Percentiles rank a stretch among this genome's conserved stretches.
Conservation (phyloP, 495 filamentous ascomycete species). For the Lophiotrema nucula region DNA sequence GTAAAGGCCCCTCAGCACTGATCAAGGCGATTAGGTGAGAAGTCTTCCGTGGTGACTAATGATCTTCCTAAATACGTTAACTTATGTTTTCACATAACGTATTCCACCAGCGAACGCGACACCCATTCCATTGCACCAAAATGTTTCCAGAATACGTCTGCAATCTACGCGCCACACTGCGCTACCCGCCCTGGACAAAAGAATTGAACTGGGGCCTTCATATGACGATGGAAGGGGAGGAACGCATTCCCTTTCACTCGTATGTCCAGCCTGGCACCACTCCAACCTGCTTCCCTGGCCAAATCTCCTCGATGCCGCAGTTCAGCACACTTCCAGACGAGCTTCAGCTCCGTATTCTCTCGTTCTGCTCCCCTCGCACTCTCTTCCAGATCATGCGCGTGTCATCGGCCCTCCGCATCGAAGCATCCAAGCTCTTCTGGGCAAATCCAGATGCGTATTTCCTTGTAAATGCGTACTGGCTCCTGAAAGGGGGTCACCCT, state of each 20-base stretch:
- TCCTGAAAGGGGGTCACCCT: constrained; percentile 5
- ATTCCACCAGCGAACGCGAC: too few relatives aligned
- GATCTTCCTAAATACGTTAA: too few relatives aligned
- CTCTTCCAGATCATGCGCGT: constrained; percentile 14
- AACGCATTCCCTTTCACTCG: constrained; percentile 5
- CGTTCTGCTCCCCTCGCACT: constrained; percentile 4
- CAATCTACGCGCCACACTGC: constrained; percentile 9
- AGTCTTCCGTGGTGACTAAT: too few relatives aligned
- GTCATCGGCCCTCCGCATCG: constrained; percentile 1
- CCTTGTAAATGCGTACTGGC: constrained; percentile 3
- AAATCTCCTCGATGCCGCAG: not conserved
- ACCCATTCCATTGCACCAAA: not conserved
- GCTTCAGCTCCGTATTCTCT: constrained; percentile 9
- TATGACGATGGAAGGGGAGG: not conserved
- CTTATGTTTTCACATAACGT: too few relatives aligned
- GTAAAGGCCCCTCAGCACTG: too few relatives aligned
- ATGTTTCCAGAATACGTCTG: constrained; percentile 2
- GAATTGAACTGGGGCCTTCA: constrained; percentile 10
- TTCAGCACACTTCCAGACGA: constrained; percentile 7
- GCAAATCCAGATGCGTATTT: constrained; percentile 3
- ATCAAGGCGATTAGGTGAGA: too few relatives aligned
- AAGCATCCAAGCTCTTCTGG: constrained; percentile 12
- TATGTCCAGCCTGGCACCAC: not conserved
- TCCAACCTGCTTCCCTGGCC: not conserved
- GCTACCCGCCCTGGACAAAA: constrained; percentile 10